Base-by-base conservation (phyloP, 148 eudicot genomes). In the Salicornia ramosissima region DNA sequence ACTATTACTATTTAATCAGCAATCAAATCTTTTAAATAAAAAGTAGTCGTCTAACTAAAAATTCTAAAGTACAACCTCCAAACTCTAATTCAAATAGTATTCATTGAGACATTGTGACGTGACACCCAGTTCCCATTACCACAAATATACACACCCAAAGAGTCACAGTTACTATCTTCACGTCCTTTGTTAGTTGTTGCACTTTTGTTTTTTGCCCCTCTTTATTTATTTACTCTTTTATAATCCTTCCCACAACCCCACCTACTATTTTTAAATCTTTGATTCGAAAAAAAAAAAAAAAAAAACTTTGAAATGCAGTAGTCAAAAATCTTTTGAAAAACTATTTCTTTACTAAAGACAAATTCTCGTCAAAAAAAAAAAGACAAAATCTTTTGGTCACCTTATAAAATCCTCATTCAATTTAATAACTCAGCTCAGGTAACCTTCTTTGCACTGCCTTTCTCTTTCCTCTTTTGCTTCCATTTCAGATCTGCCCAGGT, bases 401-500 rank as follows among this genome's bases (percentile, higher is more conserved):
- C 47, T 52, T 68, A 68, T 68, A 39, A 75, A 70, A 59, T 51
- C 65, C 50, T 39, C 54, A 68, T 49, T 68, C 68, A 62, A 68
- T 49, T 68, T 74, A 62, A 39, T 54, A 64, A 30, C 57, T 43
- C 52, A 59, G 10, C 15, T 30, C 60, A 29, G 33, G 54, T 53
- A 52, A 40, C 56, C 31, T 68, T 52, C 11, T 30, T 13, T 34
- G 31, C 24, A 3, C 64, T 62, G 59, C 39, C 19, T 57, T 49
- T 75, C 64, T 53, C 64, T 53, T 42, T 25, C 65, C 57, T 54
- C 47, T 10, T 22, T 66, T 56, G 33, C 43, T 50, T 40, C 72
- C 54, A 16, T 64, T 70, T 65, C 79, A 76, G 79, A 76, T 76
- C 74, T 75, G 34, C 79, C 57, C 69, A 76, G 79, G 79, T 76